These are phyloP conservation scores for Tetracladium maxilliforme DNA, from an alignment of 2,329 filamentous ascomycete genomes.

Conservation along the genomic window DNA sequence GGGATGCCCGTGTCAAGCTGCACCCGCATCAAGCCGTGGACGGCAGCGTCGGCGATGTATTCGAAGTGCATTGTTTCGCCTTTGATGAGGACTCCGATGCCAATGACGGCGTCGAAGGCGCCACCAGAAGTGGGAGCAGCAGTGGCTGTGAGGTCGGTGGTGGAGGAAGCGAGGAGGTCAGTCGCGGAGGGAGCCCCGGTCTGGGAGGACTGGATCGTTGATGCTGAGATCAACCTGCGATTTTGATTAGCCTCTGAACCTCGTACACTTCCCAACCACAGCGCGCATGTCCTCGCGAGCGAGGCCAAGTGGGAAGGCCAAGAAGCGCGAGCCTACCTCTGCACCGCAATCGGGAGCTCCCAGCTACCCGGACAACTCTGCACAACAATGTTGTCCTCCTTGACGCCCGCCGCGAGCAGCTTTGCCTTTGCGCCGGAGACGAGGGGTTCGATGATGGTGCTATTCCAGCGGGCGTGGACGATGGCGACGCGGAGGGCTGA, in stretches of 20 bases:
- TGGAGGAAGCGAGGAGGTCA: conserved; percentile 58
- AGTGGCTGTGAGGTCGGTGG: conserved; percentile 47
- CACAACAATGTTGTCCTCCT: conserved; percentile 73
- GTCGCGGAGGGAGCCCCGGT: conserved; percentile 50
- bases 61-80: conserved; percentile 99
- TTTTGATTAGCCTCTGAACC: conserved; percentile 2
- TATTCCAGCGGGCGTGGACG: conserved; percentile 92
- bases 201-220: conserved; percentile 65
- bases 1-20: conserved; percentile 81
- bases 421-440: conserved; percentile 67
- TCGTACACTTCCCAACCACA: conserved; percentile 1
- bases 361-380: conserved; percentile 89
- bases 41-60: conserved; percentile 88
- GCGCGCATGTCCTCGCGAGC: conserved; percentile 1
- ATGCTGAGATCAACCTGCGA: conserved; percentile 64
- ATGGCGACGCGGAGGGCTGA: conserved; percentile 78
- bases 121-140: conserved; percentile 26
- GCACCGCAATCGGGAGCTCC: conserved; percentile 83
- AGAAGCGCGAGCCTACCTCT: conserved; percentile 42
- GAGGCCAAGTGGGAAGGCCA: conserved; percentile 1
- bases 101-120: conserved; percentile 87
- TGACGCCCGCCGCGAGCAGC: conserved; percentile 66
- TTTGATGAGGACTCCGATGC: conserved; percentile 92
- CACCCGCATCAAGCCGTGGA: conserved; percentile 85
- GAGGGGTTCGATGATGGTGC: conserved; percentile 69